Evolutionary conservation across 805 yeast species (phyloP), one percentile per base, ranked within the genome.

Genomic region (Wickerhamiella occidentalis): DNA sequence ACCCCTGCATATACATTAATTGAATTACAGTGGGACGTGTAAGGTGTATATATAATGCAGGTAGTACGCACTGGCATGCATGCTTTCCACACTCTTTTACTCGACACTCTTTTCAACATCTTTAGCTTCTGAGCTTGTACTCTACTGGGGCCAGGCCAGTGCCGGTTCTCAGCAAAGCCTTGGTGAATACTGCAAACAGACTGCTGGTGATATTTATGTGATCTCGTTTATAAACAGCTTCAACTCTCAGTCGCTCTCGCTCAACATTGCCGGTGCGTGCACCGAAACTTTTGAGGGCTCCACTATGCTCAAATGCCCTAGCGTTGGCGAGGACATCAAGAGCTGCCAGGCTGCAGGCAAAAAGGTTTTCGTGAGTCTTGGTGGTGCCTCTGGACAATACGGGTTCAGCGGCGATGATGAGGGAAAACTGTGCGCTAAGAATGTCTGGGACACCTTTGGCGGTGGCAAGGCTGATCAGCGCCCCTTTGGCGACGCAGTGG

Each of bases 101-200:
- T 30, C 19, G 19, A 29, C 38, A 30, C 40, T 35, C 40, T 45
- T 45, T 45, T 23, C 47, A 6, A 17, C 40, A 17, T 18, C 25
- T 19, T 63, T 78, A 15, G 70, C 73, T 43, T 60, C 71, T 28
- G 82, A 84, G 55, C 76, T 85, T 35, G 95, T 82, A 19, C 71
- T 83, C 6, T 86, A 86, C 67, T 86, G 95, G 95, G 95, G 96
- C 48, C 95, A 86, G 66, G 76, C 77, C 58, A 78, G 90, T 13
- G 79, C 75, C n/a, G 85, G 85, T 6, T 58, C 69, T 12, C 79
- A 77, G 56, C 60, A 68, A 30, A 59, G 65, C 3, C 64, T 78
- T 5, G 65, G 72, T 1, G 65, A 70, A 44, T 85, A 85, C 69
- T 86, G 96, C 71, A 68, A 71, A 51, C 71, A 78, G 46, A 75